These are phyloP conservation scores for Puccinia sorghi DNA, from an alignment of 1,284 basidiomycete genomes.

Conservation along the genomic window DNA sequence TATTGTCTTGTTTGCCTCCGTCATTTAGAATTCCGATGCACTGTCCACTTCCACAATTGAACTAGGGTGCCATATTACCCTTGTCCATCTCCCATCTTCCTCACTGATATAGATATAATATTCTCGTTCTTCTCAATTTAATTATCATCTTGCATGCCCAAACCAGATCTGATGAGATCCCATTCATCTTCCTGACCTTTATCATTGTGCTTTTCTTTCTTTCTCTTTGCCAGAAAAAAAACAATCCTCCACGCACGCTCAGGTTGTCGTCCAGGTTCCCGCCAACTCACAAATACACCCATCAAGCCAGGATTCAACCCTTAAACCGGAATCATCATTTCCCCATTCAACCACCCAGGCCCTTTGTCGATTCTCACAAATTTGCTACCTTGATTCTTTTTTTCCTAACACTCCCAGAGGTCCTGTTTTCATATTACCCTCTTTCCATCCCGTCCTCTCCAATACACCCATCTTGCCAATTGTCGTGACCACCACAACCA, in stretches of 20 bases:
- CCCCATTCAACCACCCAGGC: neutral
- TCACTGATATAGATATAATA: conserved; percentile 8
- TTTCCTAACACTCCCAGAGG: neutral
- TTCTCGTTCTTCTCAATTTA: conserved; percentile 22
- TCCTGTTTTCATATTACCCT: conserved; percentile 7
- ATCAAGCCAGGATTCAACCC: neutral
- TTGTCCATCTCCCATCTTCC: neutral
- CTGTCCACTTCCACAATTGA: neutral
- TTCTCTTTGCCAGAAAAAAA: neutral
- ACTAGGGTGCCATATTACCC: conserved; percentile 5
- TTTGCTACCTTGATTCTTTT: neutral
- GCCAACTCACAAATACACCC: conserved; percentile 10
- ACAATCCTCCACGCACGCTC: neutral
- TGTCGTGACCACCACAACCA: neutral
- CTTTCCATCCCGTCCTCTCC: neutral
- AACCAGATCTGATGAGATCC: conserved; percentile 28
- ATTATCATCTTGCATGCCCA: conserved; percentile 27
- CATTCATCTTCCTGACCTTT: conserved; percentile 30
- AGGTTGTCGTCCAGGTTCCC: conserved; percentile 10
- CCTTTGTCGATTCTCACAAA: conserved; percentile 14
- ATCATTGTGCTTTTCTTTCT: conserved; percentile 26
- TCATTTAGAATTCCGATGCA: conserved; percentile 3
- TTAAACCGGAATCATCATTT: conserved; percentile 2
- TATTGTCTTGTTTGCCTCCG: neutral
- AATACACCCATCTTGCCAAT: neutral